Conservation (phyloP, 768 basidiomycete genomes). For the Phlebiopsis flavidoalba region DNA sequence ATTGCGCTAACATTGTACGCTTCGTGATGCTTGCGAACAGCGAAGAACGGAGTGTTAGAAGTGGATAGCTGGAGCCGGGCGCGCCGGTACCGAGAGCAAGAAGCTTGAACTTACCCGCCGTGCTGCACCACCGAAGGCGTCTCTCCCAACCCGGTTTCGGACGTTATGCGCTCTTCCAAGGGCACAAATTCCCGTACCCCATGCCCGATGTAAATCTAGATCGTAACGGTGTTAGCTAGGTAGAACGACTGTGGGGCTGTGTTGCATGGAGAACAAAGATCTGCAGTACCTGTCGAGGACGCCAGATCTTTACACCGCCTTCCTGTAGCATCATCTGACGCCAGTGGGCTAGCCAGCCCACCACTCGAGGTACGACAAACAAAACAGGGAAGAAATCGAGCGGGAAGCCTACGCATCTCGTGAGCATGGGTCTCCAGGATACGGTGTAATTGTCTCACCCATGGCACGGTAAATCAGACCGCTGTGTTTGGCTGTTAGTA, state of each 20-base stretch:
- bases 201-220: constrained; percentile 74
- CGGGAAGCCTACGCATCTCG: constrained; percentile 62
- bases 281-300: constrained; percentile 64
- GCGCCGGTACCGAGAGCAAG: not conserved
- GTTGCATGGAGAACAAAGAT: not conserved
- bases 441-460: constrained; percentile 43
- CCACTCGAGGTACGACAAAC: constrained; percentile 88
- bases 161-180: constrained; percentile 50
- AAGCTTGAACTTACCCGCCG: constrained; percentile 57
- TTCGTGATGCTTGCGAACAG: constrained; percentile 52
- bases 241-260: not conserved
- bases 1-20: constrained; percentile 58
- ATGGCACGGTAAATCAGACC: constrained; percentile 89
- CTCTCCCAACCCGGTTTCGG: constrained; percentile 44
- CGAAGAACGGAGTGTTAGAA: not conserved
- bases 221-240: not conserved
- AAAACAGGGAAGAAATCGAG: constrained; percentile 93
- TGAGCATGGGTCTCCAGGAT: not conserved
- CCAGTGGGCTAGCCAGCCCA: constrained; percentile 94
- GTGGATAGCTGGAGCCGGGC: not conserved
- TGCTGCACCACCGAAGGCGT: constrained; percentile 62
- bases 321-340: constrained; percentile 92
- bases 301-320: constrained; percentile 91
- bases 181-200: constrained; percentile 71
- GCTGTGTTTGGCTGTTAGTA: constrained; percentile 31